phyloP scores from a whole-genome alignment of 1,284 basidiomycete species.

The Trametes polyzona region DNA sequence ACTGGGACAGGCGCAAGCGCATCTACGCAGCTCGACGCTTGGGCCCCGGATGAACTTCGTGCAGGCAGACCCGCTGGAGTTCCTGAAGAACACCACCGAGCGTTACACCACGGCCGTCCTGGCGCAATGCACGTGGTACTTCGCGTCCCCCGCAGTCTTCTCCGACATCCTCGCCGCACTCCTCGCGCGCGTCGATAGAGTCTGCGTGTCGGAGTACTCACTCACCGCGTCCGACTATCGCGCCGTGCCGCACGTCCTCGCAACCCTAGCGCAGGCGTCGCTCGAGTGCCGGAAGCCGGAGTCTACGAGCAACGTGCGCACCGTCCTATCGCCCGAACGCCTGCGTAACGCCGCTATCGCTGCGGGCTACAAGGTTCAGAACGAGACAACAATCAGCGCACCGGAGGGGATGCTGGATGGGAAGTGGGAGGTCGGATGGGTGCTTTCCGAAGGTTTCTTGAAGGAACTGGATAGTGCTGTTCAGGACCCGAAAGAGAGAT shows the following conservation, averaged over 20 bases:
- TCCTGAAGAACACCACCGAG: constrained; percentile 31
- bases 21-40: constrained; percentile 37
- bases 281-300: constrained; percentile 40
- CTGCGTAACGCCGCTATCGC: constrained; percentile 37
- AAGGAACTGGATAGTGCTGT: constrained; percentile 29
- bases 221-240: constrained; percentile 33
- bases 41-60: constrained; percentile 44
- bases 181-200: constrained; percentile 28
- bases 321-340: constrained; percentile 39
- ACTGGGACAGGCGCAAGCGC: constrained; percentile 44
- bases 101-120: constrained; percentile 43
- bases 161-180: constrained; percentile 39
- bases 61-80: constrained; percentile 39
- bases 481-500: constrained; percentile 33
- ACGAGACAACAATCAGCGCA: constrained; percentile 35
- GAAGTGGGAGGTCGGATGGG: constrained; percentile 40
- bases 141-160: constrained; percentile 40
- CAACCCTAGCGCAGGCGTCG: constrained; percentile 43
- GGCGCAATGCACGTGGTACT: constrained; percentile 47
- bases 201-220: constrained; percentile 46
- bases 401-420: constrained; percentile 40
- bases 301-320: constrained; percentile 43
- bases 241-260: constrained; percentile 42
- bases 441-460: constrained; percentile 25
- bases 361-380: constrained; percentile 33